A percentile compares a stretch with the other conserved stretches of the same genome.
These are phyloP conservation scores for Cymbidium sinense DNA, from an alignment of 106 monocot species.

Conservation along the genomic window DNA sequence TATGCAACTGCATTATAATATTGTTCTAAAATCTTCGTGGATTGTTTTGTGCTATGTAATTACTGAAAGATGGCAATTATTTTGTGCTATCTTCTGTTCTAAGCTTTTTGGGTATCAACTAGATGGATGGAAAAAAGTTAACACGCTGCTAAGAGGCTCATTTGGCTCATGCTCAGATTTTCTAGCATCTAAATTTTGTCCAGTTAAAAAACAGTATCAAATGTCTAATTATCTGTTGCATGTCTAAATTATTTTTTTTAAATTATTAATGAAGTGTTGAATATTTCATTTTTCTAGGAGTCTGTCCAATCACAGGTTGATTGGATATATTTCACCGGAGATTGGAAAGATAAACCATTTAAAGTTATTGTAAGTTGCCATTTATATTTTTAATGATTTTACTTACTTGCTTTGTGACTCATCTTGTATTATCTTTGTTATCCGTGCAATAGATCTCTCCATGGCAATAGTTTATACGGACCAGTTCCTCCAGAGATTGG, in stretches of 20 bases:
- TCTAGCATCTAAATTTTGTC: slow-evolving; percentile 2
- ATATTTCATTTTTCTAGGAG: slow-evolving; percentile 37
- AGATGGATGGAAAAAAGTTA: neutral
- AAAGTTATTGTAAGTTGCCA: slow-evolving; percentile 53
- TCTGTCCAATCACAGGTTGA: slow-evolving; percentile 72
- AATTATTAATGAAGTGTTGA: neutral
- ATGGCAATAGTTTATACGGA: slow-evolving; percentile 91
- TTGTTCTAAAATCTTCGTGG: neutral
- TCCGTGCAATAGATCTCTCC: slow-evolving; percentile 50
- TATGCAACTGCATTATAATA: neutral
- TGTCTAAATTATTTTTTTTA: neutral
- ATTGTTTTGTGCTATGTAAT: neutral
- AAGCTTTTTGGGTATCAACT: neutral
- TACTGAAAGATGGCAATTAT: neutral
- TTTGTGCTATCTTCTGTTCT: neutral
- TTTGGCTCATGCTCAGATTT: neutral
- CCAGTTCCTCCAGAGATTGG: slow-evolving; percentile 76
- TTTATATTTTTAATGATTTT: slow-evolving; percentile 7
- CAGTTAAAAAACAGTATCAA: neutral
- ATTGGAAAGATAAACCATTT: slow-evolving; percentile 80
- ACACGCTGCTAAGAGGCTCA: neutral
- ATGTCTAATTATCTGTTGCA: neutral
- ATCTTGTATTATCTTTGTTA: slow-evolving; percentile 3
- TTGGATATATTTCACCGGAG: slow-evolving; percentile 77
- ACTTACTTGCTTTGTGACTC: neutral